Evolutionary conservation across 2,329 filamentous ascomycete species (phyloP).

Genomic region (Onygena corvina): DNA sequence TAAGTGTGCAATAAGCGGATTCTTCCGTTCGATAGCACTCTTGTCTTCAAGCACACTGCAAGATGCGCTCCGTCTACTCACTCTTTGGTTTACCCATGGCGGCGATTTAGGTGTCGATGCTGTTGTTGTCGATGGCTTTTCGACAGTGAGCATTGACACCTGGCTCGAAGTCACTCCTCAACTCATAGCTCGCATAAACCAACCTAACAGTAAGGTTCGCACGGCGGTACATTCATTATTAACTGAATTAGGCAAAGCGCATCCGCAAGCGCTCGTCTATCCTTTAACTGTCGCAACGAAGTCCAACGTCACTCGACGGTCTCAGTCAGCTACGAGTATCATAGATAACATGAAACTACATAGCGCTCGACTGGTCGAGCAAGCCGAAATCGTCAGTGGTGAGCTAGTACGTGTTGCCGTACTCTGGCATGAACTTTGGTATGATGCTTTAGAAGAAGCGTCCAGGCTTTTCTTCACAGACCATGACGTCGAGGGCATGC

Average conservation of each 20-base stretch:
- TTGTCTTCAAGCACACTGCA: constrained; percentile 88
- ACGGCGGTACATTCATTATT: constrained; percentile 85
- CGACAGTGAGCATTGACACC: constrained; percentile 86
- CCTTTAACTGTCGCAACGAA: constrained; percentile 97
- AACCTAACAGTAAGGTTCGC: constrained; percentile 78
- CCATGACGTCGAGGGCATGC: constrained; percentile 96
- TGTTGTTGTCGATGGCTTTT: constrained; percentile 80
- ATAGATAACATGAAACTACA: constrained; percentile 98
- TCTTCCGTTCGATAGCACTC: constrained; percentile 92
- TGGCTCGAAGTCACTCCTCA: constrained; percentile 99
- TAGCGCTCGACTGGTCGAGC: constrained; percentile 80
- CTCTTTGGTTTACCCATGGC: constrained; percentile 92
- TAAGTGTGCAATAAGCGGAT: constrained; percentile 85
- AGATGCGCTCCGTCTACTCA: constrained; percentile 82
- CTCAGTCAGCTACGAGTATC: constrained; percentile 77
- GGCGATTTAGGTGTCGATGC: constrained; percentile 76
- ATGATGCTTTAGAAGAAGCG: constrained; percentile 93
- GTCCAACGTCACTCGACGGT: constrained; percentile 72
- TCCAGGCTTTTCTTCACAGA: constrained; percentile 95
- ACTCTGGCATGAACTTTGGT: constrained; percentile 97
- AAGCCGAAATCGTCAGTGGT: constrained; percentile 88
- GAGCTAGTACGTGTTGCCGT: constrained; percentile 96
- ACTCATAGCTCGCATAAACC: constrained; percentile 92
- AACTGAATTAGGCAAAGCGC: constrained; percentile 80
- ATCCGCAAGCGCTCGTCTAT: constrained; percentile 93